Base-by-base conservation (phyloP, 176 grass and related monocot species). In the Melocanna baccifera region DNA sequence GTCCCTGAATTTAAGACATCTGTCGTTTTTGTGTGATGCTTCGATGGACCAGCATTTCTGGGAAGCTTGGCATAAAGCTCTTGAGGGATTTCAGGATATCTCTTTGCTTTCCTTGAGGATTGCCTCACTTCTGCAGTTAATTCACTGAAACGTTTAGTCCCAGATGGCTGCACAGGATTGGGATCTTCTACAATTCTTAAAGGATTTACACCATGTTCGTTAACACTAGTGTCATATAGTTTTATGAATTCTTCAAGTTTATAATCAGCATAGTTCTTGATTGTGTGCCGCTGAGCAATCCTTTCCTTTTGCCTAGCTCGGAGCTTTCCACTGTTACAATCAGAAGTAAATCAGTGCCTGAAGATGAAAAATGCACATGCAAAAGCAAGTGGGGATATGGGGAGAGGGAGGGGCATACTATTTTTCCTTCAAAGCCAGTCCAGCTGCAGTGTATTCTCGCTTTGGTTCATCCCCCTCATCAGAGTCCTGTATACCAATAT, bases 381-480 rank as follows among this genome's bases (percentile, higher is more conserved):
- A 79, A 81, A 79, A 82, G 46, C 29, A 84, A 84, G 26, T 32
- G 51, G 51, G 50, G 26, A 67, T 64, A 64, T 32, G 28, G 62
- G 37, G 64, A 55, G 20, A 6, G 30, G 50, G 3, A 88, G 70
- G 16, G 26, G 28, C 97, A 81, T 96, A 99, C 97, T 92, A 99
- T 88, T 99, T 99, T 83, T 99, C 97, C 88, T 96, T 99, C 81
- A 91, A 89, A 71, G 81, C 87, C 69, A 94, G 89, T 57, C 97
- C 97, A 76, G 84, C 91, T 72, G 90, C 73, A 73, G 93, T 96
- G 81, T 99, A 99, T 87, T 96, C 97, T 66, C 71, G 84, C 61
- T 89, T 87, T 78, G 87, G 91, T 62, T 94, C 94, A 51, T 88
- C 88, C 45, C 88, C 92, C 47, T 98, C 91, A 58, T 94, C 94